These are phyloP conservation scores for Aspergillus sp. DNA, from an alignment of 2,329 filamentous ascomycete genomes.

Conservation along the genomic window DNA sequence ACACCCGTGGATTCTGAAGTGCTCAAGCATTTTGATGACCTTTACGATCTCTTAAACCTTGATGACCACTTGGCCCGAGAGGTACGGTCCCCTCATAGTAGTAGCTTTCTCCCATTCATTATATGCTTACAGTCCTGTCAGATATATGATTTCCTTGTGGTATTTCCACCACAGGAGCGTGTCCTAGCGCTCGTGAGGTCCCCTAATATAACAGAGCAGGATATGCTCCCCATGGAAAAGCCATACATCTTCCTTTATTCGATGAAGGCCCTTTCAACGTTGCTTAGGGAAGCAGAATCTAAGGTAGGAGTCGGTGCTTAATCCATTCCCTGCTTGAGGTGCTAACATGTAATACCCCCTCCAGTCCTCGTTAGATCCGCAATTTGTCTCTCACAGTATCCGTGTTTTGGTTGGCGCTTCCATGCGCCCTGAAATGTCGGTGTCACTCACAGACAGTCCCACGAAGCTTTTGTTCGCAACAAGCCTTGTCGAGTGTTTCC, in stretches of 20 bases:
- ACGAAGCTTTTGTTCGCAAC: constrained; percentile 47
- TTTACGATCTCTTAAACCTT: constrained; percentile 75
- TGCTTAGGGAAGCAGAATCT: constrained; percentile 45
- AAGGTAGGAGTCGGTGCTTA: constrained; percentile 17
- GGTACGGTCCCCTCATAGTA: constrained; percentile 37
- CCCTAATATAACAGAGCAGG: constrained; percentile 45
- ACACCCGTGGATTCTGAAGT: constrained; percentile 68
- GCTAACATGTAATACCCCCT: not conserved
- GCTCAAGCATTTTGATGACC: constrained; percentile 70
- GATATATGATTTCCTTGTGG: constrained; percentile 65
- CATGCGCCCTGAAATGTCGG: constrained; percentile 50
- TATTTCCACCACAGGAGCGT: constrained; percentile 61
- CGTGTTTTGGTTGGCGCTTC: constrained; percentile 55
- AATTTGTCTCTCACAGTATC: constrained; percentile 41
- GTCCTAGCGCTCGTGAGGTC: constrained; percentile 55
- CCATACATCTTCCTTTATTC: constrained; percentile 71
- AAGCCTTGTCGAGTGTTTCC: constrained; percentile 52
- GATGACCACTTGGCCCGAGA: constrained; percentile 62
- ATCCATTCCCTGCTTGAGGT: too few relatives aligned
- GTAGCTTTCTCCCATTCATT: not conserved
- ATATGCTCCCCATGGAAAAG: constrained; percentile 62
- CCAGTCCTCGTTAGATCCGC: not conserved
- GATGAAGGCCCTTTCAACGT: constrained; percentile 58
- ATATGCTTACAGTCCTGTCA: constrained; percentile 16
- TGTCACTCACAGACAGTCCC: constrained; percentile 37